Percentiles rank a stretch among this genome's conserved stretches.
phyloP scores from a whole-genome alignment of 768 basidiomycete genomes.

The Chiua virens region DNA sequence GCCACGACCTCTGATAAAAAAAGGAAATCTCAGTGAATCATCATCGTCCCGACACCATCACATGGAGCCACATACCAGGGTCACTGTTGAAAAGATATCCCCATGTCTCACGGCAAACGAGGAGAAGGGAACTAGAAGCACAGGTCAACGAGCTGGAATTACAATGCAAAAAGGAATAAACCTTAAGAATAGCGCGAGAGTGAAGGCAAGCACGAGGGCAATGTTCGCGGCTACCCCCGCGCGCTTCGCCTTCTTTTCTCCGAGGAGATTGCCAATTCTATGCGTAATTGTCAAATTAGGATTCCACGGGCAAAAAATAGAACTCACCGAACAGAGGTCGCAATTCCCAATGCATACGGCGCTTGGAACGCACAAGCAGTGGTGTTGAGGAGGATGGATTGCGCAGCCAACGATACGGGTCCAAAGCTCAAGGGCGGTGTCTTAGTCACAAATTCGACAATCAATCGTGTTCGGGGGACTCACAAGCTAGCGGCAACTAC shows the following conservation, averaged over 20 bases:
- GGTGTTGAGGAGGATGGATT: constrained; percentile 80
- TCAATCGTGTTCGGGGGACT: constrained; percentile 11
- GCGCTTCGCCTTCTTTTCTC: constrained; percentile 70
- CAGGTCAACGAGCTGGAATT: background rate
- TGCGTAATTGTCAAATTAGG: background rate
- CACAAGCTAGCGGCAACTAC: constrained; percentile 56
- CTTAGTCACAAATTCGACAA: constrained; percentile 6
- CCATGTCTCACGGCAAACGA: constrained; percentile 64
- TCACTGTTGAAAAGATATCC: constrained; percentile 76
- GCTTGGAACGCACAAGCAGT: constrained; percentile 78
- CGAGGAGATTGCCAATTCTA: constrained; percentile 87
- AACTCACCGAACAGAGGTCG: constrained; percentile 76
- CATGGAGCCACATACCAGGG: constrained; percentile 36
- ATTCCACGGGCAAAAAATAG: background rate
- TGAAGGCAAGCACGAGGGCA: constrained; percentile 62
- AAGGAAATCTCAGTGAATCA: background rate
- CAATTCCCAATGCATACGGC: constrained; percentile 78
- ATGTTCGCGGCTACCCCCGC: constrained; percentile 70
- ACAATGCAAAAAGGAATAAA: constrained; percentile 22
- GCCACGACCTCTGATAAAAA: constrained; percentile 19
- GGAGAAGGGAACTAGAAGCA: constrained; percentile 47
- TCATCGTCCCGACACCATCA: background rate
- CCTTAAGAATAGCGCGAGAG: constrained; percentile 63
- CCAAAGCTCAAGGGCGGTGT: constrained; percentile 57
- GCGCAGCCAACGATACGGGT: constrained; percentile 78